Evolutionary conservation across 345 rosid species (phyloP), one percentile per base, ranked within the genome.

Genomic region (Triadica sebifera): DNA sequence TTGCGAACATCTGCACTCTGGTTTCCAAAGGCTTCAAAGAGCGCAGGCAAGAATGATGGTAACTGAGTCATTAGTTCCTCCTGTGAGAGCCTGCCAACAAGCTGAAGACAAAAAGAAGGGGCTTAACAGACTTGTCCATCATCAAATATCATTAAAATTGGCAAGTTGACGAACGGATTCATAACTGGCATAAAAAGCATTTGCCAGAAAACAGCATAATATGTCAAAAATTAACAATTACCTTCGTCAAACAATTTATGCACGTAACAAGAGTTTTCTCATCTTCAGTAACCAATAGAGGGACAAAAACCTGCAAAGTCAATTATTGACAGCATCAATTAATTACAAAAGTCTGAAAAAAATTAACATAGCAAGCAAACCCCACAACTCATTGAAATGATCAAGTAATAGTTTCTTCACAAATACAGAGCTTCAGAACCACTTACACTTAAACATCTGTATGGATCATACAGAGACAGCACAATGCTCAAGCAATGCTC

Each of bases 1-100:
- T 95, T 95, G 51, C 99, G 96, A 63, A 95, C 94, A 71, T 95
- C 99, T 64, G 98, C 96, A 83, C 99, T 95, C 85, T 84, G 98
- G 86, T 83, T 95, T 61, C 96, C 96, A 75, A 95, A 95, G 70
- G 99, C 99, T 87, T 95, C 99, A 72, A 95, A 95, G 64, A 93
- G 88, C 55, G 96, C 94, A 56, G 98, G 99, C 75, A 95, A 84
- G 81, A 95, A 95, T 43, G 94, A 93, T 4, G 97, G 87, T 72
- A 95, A 82, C 76, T 95, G 96, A 22, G 80, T 81, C 90, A 82
- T 93, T 71, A 95, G 68, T 55, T 91, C 97, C 87, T 95, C 97
- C 70, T 90, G 94, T 17, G 99, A 88, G 56, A 95, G 93, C 73
- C 98, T 86, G 55, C 98, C 89, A 74, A 95, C 97, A 77, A 95